phyloP scores from a whole-genome alignment of 306 rosid species.

The Psophocarpus tetragonolobus region DNA sequence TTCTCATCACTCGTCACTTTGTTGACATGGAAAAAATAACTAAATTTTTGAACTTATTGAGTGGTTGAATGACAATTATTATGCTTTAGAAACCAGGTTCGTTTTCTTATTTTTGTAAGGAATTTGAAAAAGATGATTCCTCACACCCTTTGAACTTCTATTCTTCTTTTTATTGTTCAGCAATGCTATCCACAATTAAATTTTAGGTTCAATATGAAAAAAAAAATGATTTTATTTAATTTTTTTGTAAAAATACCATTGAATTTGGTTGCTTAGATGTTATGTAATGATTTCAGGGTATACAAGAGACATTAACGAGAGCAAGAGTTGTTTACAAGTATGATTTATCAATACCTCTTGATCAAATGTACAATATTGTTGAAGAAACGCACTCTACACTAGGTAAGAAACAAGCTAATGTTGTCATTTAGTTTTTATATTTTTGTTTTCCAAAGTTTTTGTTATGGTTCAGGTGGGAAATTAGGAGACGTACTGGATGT shows the following conservation, averaged over 20 bases:
- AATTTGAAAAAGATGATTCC: not conserved
- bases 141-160: not conserved
- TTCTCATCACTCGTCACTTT: too few species aligned
- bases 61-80: not conserved
- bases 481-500: too few species aligned
- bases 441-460: too few species aligned
- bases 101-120: not conserved
- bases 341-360: conserved; percentile 86
- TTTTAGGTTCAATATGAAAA: not conserved
- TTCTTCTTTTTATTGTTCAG: conserved; percentile 9
- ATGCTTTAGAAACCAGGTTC: not conserved
- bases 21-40: not conserved
- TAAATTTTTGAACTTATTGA: not conserved
- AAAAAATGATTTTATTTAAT: too few species aligned
- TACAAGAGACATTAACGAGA: conserved; percentile 81
- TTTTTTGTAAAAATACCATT: not conserved
- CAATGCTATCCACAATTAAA: not conserved
- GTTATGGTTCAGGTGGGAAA: too few species aligned
- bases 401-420: conserved; percentile 49
- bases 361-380: conserved; percentile 68
- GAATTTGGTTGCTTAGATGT: not conserved
- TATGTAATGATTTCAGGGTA: conserved; percentile 56
- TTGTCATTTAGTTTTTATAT: too few species aligned
- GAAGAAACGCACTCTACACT: conserved; percentile 80
- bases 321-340: conserved; percentile 90